Conservation (phyloP, 371 early-diverging fungal genomes). For the Actinomucor elegans region DNA sequence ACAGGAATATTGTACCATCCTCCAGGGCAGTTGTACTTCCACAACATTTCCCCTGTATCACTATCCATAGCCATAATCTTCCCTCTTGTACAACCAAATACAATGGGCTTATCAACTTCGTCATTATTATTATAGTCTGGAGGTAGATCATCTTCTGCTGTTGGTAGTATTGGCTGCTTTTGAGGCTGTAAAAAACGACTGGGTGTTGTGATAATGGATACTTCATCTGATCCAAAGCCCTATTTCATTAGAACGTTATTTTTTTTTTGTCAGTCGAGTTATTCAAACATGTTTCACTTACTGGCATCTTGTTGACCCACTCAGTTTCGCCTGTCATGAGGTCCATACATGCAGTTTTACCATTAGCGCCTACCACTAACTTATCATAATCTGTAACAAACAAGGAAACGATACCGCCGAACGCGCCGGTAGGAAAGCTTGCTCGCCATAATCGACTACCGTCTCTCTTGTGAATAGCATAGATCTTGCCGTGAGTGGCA, state of each 20-base stretch:
- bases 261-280: neutral
- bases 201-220: slow-evolving; percentile 20
- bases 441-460: slow-evolving; percentile 6
- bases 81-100: slow-evolving; percentile 19
- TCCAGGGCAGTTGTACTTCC: slow-evolving; percentile 31
- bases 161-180: neutral
- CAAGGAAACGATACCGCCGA: slow-evolving; percentile 25
- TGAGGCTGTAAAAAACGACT: slow-evolving; percentile 12
- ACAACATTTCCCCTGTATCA: slow-evolving; percentile 21
- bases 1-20: slow-evolving; percentile 28
- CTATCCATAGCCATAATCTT: slow-evolving; percentile 23
- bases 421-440: slow-evolving; percentile 14
- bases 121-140: slow-evolving; percentile 4
- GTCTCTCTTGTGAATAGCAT: slow-evolving; percentile 12
- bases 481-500: slow-evolving; percentile 6
- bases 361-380: slow-evolving; percentile 19
- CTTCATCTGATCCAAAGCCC: slow-evolving; percentile 23
- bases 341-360: slow-evolving; percentile 21
- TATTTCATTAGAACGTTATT: neutral
- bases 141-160: neutral
- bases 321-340: slow-evolving; percentile 20
- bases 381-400: slow-evolving; percentile 31
- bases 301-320: slow-evolving; percentile 40
- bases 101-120: slow-evolving; percentile 1
- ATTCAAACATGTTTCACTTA: slow-evolving; percentile 19